Evolutionary conservation across 169 alveolate species (phyloP).

Genomic region (Plasmodium reichenowi): DNA sequence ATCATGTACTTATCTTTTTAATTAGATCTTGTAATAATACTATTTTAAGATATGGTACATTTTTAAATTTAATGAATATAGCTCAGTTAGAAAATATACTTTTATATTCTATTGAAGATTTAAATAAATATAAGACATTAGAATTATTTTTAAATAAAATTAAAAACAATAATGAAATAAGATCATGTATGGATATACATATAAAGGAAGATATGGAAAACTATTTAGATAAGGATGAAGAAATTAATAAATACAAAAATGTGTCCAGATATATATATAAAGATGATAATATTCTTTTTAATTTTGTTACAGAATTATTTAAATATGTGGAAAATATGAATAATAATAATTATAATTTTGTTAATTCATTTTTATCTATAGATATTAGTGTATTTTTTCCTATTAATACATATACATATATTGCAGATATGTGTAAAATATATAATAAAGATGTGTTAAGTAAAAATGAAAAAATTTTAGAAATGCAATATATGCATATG

Average conservation of each 20-base stretch:
- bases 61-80: constrained; percentile 64
- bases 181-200: background rate
- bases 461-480: constrained; percentile 35
- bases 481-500: constrained; percentile 77
- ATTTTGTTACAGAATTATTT: constrained; percentile 74
- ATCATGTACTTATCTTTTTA: constrained; percentile 23
- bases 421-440: constrained; percentile 76
- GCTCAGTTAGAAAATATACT: constrained; percentile 75
- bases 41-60: constrained; percentile 49
- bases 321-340: constrained; percentile 77
- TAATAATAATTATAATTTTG: constrained; percentile 72
- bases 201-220: constrained; percentile 1
- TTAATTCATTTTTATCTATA: constrained; percentile 68
- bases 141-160: constrained; percentile 35
- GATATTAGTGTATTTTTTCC: constrained; percentile 74
- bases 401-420: constrained; percentile 71
- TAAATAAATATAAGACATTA: constrained; percentile 36
- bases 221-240: constrained; percentile 18
- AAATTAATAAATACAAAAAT: constrained; percentile 54
- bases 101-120: constrained; percentile 53
- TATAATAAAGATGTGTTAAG: constrained; percentile 72
- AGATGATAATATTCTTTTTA: constrained; percentile 67
- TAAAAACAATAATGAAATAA: background rate
- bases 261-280: constrained; percentile 59
- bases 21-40: constrained; percentile 64